phyloP scores from a whole-genome alignment of 1,284 basidiomycete genomes.

The Polyporus tsugae region DNA sequence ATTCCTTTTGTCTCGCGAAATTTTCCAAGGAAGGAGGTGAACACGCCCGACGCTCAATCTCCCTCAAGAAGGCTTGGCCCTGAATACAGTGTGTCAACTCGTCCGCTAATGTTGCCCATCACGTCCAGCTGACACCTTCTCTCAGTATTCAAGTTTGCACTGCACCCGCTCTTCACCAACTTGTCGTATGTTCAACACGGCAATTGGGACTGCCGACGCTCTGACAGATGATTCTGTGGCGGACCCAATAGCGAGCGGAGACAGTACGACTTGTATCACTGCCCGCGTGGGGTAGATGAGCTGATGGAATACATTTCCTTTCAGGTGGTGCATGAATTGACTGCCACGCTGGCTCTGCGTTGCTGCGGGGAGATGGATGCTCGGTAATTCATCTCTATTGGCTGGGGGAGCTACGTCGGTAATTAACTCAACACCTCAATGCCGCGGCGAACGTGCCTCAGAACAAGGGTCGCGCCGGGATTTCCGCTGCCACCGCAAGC shows the following conservation, averaged over 20 bases:
- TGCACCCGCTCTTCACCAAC: background rate
- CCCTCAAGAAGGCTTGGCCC: background rate
- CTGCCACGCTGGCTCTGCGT: constrained; percentile 13
- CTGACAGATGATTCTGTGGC: constrained; percentile 13
- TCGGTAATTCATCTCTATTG: constrained; percentile 15
- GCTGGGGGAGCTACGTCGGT: constrained; percentile 22
- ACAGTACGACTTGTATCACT: constrained; percentile 17
- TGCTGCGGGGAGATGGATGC: constrained; percentile 16
- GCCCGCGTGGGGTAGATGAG: constrained; percentile 4
- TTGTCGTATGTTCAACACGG: background rate
- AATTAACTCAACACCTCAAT: constrained; percentile 19
- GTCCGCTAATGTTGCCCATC: background rate
- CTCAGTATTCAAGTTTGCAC: constrained; percentile 1
- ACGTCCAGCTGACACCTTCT: background rate
- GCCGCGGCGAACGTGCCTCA: constrained; percentile 18
- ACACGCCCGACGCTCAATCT: constrained; percentile 6
- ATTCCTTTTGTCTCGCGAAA: background rate
- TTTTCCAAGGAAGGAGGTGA: background rate
- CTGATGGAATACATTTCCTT: constrained; percentile 17
- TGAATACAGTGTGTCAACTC: background rate
- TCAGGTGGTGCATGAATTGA: constrained; percentile 11
- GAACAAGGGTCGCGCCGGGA: background rate
- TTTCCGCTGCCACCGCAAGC: background rate
- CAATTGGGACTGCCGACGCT: constrained; percentile 15
- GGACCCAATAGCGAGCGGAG: constrained; percentile 13